Evolutionary conservation across 192 early-diverging fungal species (phyloP), one percentile per base, ranked within the genome.

Genomic region (Funneliformis geosporum): DNA sequence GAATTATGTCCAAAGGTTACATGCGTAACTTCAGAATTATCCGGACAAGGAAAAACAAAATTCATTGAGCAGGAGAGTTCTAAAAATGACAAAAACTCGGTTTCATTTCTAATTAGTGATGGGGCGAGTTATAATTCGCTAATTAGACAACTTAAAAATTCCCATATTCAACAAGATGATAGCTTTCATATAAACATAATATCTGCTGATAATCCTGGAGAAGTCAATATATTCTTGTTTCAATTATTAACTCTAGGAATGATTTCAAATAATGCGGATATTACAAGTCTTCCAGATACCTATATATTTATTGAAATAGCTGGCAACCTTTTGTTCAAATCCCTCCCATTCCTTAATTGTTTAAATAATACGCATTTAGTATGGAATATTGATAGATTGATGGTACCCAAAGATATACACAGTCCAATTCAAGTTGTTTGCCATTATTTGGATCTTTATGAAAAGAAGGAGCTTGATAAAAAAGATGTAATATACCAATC

Each of bases 181-280:
- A 59, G 25, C 28, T 40, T 81, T 33, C 80, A 81, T 25, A 44
- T 81, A 38, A 76, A 74, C 27, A 81, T 81, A 8, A 28, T 75
- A 27, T 75, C 65, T 9, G n/a, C 74, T 39, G 42, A 76, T 61
- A 21, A 78, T 50, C 62, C 62, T 28, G 42, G 38, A 40, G 80
- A 81, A 27, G 65, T 81, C 5, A 81, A 81, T 70, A 78, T 77
- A 25, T 76, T 81, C 39, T 43, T 81, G 4, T 81, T 81, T 78
- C 62, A 81, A 68, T 33, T 81, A 27, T 55, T 81, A n/a, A 69
- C 67, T 14, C 62, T 81, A 4, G 72, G 80, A 23, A 69, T 81
- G 2, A 46, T 81, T 6, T 76, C 61, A 8, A 69, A 67, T 59
- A 43, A 66, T 39, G 38, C 38, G 11, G 47, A 75, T 55, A 81